Evolutionary conservation across 83 land plant genomes (phyloP), one percentile per base, ranked within the genome.

Genomic region (Diphasiastrum complanatum): DNA sequence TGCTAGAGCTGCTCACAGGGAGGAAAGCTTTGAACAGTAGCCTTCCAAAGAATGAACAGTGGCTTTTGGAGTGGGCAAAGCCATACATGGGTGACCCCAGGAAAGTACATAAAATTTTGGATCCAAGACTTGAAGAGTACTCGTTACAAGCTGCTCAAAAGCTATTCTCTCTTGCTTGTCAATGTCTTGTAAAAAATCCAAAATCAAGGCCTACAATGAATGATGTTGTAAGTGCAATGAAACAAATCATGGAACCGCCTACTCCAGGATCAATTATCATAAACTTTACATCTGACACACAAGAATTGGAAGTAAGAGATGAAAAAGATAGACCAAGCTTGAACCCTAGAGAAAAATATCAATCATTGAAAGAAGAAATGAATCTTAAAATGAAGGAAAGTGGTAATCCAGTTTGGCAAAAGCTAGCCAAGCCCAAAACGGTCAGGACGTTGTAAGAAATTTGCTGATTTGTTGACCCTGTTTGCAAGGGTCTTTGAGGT

Each of bases 1-100:
- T 84, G 60, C 79, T 80, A 45, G 88, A 84, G 68, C 61, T 78
- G 22, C 73, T 84, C 0, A 75, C 88, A 20, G 88, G 88, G 6
- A 72, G 88, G 56, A 65, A 71, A 31, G 56, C 79, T 0, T 19
- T 80, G 72, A 84, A 84, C 8, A 75, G 75, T 59, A 64, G 75
- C 37, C 72, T 70, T 8, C 84, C 88, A 25, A 78, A 63, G 38
- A 11, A 28, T 6, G 82, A 84, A 58, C 84, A 73, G 65, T 75
- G 66, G 37, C 77, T 84, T 26, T 16, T 84, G 27, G 80, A 80
- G 1, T 84, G 84, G 88, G 84, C 76, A 68, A 78, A 78, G 43
- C 75, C 69, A 20, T 80, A 36, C 25, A 70, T 76, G 23, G 58
- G 60, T 28, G 82, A 78, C 1, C 64, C 69, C 30, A 66, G 60